Base-by-base conservation (phyloP, 2,329 filamentous ascomycete species). In the Neofusicoccum sp. region DNA sequence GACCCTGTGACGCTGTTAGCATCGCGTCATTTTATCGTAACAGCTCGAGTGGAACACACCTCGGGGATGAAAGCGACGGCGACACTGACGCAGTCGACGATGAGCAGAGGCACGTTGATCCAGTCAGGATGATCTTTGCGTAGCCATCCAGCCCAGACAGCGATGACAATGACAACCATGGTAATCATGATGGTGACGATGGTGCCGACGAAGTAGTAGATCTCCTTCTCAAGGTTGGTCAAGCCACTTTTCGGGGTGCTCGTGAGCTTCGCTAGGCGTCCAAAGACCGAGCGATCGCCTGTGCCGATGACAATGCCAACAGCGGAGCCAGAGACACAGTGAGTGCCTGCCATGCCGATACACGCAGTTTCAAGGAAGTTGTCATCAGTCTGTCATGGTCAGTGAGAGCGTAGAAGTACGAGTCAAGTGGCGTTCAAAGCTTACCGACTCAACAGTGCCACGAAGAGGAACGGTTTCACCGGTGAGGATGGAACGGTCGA, bases 281-380 rank as follows among this genome's bases (percentile, higher is more conserved):
- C 90, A 74, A 93, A 92, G 28, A 93, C 87, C 0, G 90, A 92
- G 12, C 78, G 80, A 71, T 92, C 88, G 7, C 89, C 90, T 0
- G 87, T 93, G 1, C 87, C 85, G 9, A 93, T 86, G 1, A 91
- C 88, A 8, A 93, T 76, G 16, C 88, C 90, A 12, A 83, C 79
- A 58, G 85, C 87, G 28, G 80, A 87, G 3, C 90, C 90, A 6
- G 87, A 87, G 3, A 90, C 86, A 67, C 89, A 92, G 70, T 93
- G 89, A 0, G 90, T 92, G n/a, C 91, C 90, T 71, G 92, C 89
- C 8, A 93, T 81, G 28, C 89, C 90, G 60, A 93, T 91, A 68
- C 87, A 89, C 59, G 85, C 85, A 3, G 89, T 93, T 71, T 93
- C 90, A 34, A 93, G 85, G 70, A 91, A 92, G 73, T 92, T 92